These are phyloP conservation scores for Arthrobotrys megalospora DNA, from an alignment of 2,329 filamentous ascomycete genomes.

Conservation along the genomic window DNA sequence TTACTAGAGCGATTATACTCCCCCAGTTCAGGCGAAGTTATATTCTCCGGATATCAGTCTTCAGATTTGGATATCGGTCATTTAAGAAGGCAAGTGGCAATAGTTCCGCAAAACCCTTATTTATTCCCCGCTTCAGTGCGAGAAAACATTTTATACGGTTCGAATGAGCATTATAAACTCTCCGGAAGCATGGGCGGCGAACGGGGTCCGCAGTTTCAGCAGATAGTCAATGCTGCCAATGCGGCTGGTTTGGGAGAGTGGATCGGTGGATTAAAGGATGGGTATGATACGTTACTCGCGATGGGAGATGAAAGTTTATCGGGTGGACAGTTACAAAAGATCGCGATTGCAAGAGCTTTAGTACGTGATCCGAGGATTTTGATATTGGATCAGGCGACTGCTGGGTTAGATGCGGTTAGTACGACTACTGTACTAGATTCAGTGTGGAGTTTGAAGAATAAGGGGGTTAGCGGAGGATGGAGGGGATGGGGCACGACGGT, in stretches of 20 bases:
- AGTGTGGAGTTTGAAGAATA: slow-evolving; percentile 70
- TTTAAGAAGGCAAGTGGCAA: slow-evolving; percentile 75
- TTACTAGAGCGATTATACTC: slow-evolving; percentile 81
- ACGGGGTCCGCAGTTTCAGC: slow-evolving; percentile 72
- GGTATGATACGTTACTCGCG: slow-evolving; percentile 78
- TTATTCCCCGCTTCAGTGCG: slow-evolving; percentile 84
- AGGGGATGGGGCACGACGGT: slow-evolving; percentile 71
- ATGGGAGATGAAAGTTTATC: slow-evolving; percentile 85
- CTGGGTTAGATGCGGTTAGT: slow-evolving; percentile 80
- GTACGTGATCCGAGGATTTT: slow-evolving; percentile 79
- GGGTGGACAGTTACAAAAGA: slow-evolving; percentile 85
- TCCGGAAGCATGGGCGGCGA: slow-evolving; percentile 71
- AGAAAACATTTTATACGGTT: slow-evolving; percentile 86
- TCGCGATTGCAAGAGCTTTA: slow-evolving; percentile 85
- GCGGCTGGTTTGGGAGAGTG: slow-evolving; percentile 65
- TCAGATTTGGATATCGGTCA: slow-evolving; percentile 74
- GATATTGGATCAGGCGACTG: slow-evolving; percentile 89
- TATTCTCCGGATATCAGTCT: slow-evolving; percentile 74
- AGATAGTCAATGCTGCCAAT: slow-evolving; percentile 64
- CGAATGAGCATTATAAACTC: slow-evolving; percentile 67
- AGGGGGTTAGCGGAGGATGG: slow-evolving; percentile 28
- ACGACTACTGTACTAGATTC: slow-evolving; percentile 77
- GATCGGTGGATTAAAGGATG: slow-evolving; percentile 74
- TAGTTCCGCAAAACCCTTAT: slow-evolving; percentile 79
- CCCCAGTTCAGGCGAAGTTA: slow-evolving; percentile 70